Evolutionary conservation across 2,329 filamentous ascomycete genomes (phyloP), one percentile per base, ranked within the genome.

Genomic region (Clarireedia hainanense): DNA sequence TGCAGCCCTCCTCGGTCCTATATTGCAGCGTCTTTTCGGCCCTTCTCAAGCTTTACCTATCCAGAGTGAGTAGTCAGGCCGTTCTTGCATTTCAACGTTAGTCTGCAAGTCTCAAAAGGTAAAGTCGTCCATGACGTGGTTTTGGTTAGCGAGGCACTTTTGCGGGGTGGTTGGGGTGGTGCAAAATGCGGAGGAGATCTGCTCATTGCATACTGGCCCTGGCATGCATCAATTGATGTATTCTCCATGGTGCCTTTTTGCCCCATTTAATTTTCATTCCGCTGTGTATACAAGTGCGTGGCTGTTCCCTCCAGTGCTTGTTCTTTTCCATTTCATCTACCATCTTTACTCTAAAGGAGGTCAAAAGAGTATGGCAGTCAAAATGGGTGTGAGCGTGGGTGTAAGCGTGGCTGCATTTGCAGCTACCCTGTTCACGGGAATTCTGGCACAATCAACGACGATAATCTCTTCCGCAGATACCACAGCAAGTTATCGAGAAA

Each of bases 401-500:
- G 30, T 64, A 14, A 57, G 56, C 34, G 15, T 62, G 30, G 47
- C 53, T 46, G 57, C 58, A 17, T 24, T 59, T 34, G 30, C 64
- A 9, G 50, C 53, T 14, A 40, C 52, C 14, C 47, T 62, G 12
- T 20, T 60, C 24, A 54, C 60, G 3, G 54, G 39, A 27, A 50
- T 57, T 4, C 53, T 49, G 52, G 57, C 54, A 14, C 60, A 64
- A 52, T 58, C 7, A 15, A 48, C 59, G 30, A 64, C 60, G 39
- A 43, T 7, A n/a, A 37, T 46, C n/a, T 42, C 43, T 52, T 26
- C 59, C 3, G 6, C 60, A 23, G 42, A 40, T 39, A 43, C 60
- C 2, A 62, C 62, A 1, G 60, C 60, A 20, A 62, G 58, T 40
- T 63, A 56, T 39, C 58, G 60, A 34, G 37, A 64, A 4, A 60